Base-by-base conservation (phyloP, 257 asterid genomes). In the Cinchona pubescens region DNA sequence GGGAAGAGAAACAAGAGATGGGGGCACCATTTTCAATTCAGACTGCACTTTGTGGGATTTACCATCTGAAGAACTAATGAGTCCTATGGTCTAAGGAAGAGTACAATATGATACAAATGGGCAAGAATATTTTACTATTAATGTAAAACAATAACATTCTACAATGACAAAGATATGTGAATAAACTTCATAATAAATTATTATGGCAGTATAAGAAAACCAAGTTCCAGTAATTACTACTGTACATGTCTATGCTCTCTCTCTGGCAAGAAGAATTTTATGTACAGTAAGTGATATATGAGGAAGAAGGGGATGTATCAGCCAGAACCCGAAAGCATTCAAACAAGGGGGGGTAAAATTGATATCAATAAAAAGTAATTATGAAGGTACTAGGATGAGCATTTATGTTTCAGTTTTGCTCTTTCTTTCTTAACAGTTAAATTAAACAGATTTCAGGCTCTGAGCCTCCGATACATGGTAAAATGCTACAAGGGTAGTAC, bases 291-390 rank as follows among this genome's bases (percentile, higher is more conserved):
- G 99, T 97, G 53, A 95, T 92, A 80, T 92, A 95, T 56, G 99
- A 95, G n/a, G 98, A 92, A 34, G 99, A 95, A 7, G 99, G 86
- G 1, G 99, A 89, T 60, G 97, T 95, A 89, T 92, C 98, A 65
- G 95, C 94, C 80, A 95, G 88, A 79, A 92, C 94, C 99, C 92
- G 98, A 87, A 84, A 71, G 74, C 53, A 74, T 72, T 70, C 58
- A 79, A 34, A 75, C 32, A 76, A 42, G 37, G 49, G 18, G 18
- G 37, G 27, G 25, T 23, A 67, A 66, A 76, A 35, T 15, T 74
- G 79, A 21, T 64, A 40, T 37, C 56, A 73, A 21, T 8, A 72
- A 59, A n/a, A 35, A 63, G 62, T 29, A 7, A 67, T 58, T 60
- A 67, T 48, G n/a, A 29, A 32, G 51, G 69, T 11, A 64, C 15